Evolutionary conservation across 192 early-diverging fungal species (phyloP).

Genomic region (Coemansia sp.): DNA sequence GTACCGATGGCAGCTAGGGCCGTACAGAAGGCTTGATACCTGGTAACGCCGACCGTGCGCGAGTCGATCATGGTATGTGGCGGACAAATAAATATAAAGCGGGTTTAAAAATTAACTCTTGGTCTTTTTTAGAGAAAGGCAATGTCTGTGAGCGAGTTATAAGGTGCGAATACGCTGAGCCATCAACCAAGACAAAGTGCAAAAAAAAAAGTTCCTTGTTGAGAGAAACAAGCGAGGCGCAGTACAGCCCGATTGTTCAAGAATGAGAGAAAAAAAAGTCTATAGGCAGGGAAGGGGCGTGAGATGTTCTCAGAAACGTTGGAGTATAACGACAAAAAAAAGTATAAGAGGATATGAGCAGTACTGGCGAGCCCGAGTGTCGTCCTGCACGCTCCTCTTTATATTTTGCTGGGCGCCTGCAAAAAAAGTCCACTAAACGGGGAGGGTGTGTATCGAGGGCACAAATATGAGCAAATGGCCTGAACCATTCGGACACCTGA

Average conservation of each 20-base stretch:
- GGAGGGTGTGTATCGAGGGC: not conserved
- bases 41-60: conserved; percentile 54
- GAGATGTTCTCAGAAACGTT: conserved; percentile 15
- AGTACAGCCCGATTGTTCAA: conserved; percentile 10
- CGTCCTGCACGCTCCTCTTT: not conserved
- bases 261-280: not conserved
- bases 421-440: not conserved
- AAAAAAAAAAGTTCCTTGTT: not conserved
- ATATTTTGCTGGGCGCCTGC: not conserved
- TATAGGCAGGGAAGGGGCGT: not conserved
- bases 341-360: not conserved
- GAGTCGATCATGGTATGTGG: conserved; percentile 46
- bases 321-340: not conserved
- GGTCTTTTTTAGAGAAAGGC: not conserved
- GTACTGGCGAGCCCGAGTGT: not conserved
- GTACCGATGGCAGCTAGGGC: conserved; percentile 56
- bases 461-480: not conserved
- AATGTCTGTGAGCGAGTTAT: not conserved
- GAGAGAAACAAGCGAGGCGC: not conserved
- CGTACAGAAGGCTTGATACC: conserved; percentile 54
- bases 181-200: not conserved
- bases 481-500: not conserved
- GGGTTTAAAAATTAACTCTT: not conserved
- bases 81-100: not conserved
- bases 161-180: not conserved